phyloP scores from a whole-genome alignment of 495 filamentous ascomycete species.

The Aspergillus coremiiformis region DNA sequence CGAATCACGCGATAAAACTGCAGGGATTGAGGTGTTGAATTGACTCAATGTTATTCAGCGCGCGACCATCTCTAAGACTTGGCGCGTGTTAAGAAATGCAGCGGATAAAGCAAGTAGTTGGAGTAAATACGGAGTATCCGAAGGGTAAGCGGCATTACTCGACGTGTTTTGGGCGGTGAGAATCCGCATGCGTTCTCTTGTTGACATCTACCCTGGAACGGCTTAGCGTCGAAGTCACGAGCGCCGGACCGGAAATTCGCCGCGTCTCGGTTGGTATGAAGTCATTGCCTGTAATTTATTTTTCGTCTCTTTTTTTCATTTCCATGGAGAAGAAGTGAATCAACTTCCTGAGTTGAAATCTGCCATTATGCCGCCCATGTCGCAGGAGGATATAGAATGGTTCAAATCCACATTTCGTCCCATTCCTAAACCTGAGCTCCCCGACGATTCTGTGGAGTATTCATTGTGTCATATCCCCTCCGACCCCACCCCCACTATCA shows the following conservation, averaged over 20 bases:
- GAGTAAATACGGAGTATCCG: background rate
- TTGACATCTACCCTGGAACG: slow-evolving; percentile 38
- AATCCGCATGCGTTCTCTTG: slow-evolving; percentile 17
- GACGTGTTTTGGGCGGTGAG: slow-evolving; percentile 39
- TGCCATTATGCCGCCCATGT: slow-evolving; percentile 36
- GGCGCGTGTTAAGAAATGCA: background rate
- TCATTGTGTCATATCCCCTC: slow-evolving; percentile 59
- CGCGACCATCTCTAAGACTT: slow-evolving; percentile 20
- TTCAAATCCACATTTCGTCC: slow-evolving; percentile 44
- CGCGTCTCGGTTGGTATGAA: slow-evolving; percentile 32
- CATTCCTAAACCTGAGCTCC: slow-evolving; percentile 61
- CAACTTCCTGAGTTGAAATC: background rate
- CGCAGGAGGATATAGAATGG: slow-evolving; percentile 43
- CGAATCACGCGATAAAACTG: slow-evolving; percentile 7
- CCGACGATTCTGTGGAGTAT: slow-evolving; percentile 87
- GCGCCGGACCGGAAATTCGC: slow-evolving; percentile 21
- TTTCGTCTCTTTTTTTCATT: too few relatives aligned
- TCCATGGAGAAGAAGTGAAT: background rate
- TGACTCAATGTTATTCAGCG: slow-evolving; percentile 12
- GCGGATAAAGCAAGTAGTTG: background rate
- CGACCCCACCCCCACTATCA: slow-evolving; percentile 33
- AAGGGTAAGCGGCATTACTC: slow-evolving; percentile 10
- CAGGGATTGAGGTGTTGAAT: background rate
- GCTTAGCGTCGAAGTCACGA: slow-evolving; percentile 24
- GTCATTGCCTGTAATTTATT: slow-evolving; percentile 25